Evolutionary conservation across 2,329 filamentous ascomycete genomes (phyloP), one percentile per base, ranked within the genome.

Genomic region (Botrytis porri): DNA sequence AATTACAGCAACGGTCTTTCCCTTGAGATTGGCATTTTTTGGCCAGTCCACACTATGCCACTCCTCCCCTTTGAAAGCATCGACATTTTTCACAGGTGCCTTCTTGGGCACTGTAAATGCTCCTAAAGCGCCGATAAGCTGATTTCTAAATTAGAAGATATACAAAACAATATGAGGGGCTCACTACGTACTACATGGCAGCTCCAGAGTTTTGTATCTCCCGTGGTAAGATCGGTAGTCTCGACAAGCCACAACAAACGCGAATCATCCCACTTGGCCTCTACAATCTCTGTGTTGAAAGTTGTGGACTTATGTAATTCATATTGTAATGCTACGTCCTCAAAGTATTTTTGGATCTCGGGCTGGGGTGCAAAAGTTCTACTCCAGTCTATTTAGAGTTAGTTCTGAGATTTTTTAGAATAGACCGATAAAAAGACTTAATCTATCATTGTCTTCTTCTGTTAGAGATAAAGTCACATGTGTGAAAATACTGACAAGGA

Each of bases 271-370:
- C 64, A 67, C 9, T 10, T 51, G 48, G 64, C 64, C 45, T 37
- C 45, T 37, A 67, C 45, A 54, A 67, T 51, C 32, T 67, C 64
- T 2, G 64, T 67, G 25, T 67, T 67, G 45, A 67, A 67, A 57
- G 64, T 57, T 7, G 64, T 67, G 22, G 32, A 54, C 22, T 57
- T 67, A 35, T 67, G 1, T n/a, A 67, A 51, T 35, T 67, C 41
- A 37, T 67, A 57, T 57, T 39, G 29, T n/a, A 67, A 67, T n/a
- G 64, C 64, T 67, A 67, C 64, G 16, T 9, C 32, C 37, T 70
- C 66, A 18, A 59, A 70, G 6, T 70, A 70, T 43, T 70, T 70
- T 60, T 61, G 66, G 18, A 70, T 70, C 41, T 70, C 66, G 14
- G 66, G 48, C 35, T 61, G 51, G 4, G 51, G 37, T 20, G 66